Base-by-base conservation (phyloP, 257 asterid species). In the Gardenia jasminoides region DNA sequence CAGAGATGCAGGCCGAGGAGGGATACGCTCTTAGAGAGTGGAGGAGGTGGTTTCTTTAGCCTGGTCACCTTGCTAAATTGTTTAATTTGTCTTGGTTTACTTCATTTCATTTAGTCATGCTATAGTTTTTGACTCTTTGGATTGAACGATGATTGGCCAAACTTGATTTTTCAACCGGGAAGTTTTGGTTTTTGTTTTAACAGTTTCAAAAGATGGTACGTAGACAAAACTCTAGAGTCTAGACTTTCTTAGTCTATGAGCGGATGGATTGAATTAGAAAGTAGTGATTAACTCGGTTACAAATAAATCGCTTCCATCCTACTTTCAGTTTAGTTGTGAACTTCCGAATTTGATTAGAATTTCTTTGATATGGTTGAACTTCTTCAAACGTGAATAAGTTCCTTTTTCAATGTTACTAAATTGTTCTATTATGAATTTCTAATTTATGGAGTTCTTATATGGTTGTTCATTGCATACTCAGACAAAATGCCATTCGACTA, bases 1-100 rank as follows among this genome's bases (percentile, higher is more conserved):
- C 83, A n/a, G 92, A 84, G 67, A 87, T 91, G 90, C 87, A 69
- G 44, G 83, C 80, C 9, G 92, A 88, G 77, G 95, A 89, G 80
- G 88, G 97, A 10, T 80, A 69, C 82, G 93, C 94, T 72, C 90
- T 93, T 85, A 90, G 97, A 83, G 94, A 91, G 72, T 93, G 97
- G 97, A 91, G 92, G 82, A 90, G 98, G 98, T 93, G 58, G 36
- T 19, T 75, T 80, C 48, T 71, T 46, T 41, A 10, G 6, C 22
- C 62, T 33, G 2, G 7, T n/a, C 31, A 22, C 44, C 48, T 70
- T n/a, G 75, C 1, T 46, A 70, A 11, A 1, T 59, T 59, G 30
- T 8, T 15, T 24, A 59, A 59, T 59, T 54, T 59, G 66, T 59
- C 66, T 22, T 59, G 75, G 41, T n/a, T 1, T 12, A 10, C 61